These are phyloP conservation scores for Pseudogymnoascus sp. DNA, from an alignment of 2,329 filamentous ascomycete genomes.

Conservation along the genomic window DNA sequence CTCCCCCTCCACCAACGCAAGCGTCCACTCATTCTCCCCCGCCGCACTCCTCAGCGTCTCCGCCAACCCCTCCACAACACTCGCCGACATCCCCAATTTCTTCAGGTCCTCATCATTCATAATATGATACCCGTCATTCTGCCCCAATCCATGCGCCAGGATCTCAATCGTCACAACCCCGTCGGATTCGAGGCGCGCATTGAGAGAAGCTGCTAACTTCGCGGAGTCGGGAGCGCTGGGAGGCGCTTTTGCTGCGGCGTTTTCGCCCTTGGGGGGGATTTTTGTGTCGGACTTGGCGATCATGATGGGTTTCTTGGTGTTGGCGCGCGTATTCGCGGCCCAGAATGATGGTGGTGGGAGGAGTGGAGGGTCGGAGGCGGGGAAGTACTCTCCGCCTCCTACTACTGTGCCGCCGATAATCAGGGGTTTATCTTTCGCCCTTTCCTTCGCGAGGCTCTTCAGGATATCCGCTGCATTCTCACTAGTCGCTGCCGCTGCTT, in stretches of 20 bases:
- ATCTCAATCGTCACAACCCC: slow-evolving; percentile 39
- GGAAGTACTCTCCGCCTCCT: slow-evolving; percentile 49
- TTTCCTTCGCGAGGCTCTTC: slow-evolving; percentile 18
- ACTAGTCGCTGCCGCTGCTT: slow-evolving; percentile 20
- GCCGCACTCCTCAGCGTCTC: slow-evolving; percentile 63
- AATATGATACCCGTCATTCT: background rate
- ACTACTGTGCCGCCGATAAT: slow-evolving; percentile 52
- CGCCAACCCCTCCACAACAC: slow-evolving; percentile 62
- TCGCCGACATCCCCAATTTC: slow-evolving; percentile 49
- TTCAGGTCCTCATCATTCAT: slow-evolving; percentile 61
- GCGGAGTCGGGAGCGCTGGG: background rate
- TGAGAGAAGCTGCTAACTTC: background rate
- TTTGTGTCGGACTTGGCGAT: background rate
- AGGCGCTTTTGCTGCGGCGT: background rate
- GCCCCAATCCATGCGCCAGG: slow-evolving; percentile 30
- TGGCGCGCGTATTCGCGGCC: background rate
- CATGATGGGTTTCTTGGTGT: background rate
- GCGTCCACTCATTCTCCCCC: slow-evolving; percentile 66
- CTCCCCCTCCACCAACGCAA: slow-evolving; percentile 69
- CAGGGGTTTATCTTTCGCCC: slow-evolving; percentile 26
- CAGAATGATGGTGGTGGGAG: background rate
- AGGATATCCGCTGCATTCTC: slow-evolving; percentile 23
- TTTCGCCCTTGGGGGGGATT: background rate
- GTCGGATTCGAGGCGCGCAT: background rate
- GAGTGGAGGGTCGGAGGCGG: slow-evolving; percentile 42